A percentile compares a stretch with the other conserved stretches of the same genome.
phyloP scores from a whole-genome alignment of 2,329 filamentous ascomycete genomes.

The Fusarium odoratissimum region DNA sequence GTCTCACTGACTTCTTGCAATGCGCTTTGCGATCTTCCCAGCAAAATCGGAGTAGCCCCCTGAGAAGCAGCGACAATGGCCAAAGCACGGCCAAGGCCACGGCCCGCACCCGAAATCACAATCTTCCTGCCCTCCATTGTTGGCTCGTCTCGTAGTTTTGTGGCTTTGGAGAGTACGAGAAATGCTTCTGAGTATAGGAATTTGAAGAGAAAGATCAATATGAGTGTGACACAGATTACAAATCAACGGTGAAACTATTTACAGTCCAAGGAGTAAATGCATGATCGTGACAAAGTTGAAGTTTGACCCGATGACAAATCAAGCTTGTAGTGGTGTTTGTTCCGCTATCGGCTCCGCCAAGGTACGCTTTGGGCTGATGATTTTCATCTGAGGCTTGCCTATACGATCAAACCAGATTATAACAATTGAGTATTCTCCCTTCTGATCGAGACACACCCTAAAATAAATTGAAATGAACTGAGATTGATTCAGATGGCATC shows the following conservation, averaged over 20 bases:
- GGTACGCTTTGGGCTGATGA: fast-evolving
- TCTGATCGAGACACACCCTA: fast-evolving
- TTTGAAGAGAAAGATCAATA: fast-evolving
- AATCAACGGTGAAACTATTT: fast-evolving
- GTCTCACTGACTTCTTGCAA: background rate
- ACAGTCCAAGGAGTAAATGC: background rate
- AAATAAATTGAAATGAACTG: too few species aligned
- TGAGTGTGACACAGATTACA: fast-evolving
- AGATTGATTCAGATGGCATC: too few species aligned
- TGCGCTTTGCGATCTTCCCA: background rate
- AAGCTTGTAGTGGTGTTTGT: background rate
- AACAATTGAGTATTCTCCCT: fast-evolving
- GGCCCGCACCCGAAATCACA: slow-evolving; percentile 1
- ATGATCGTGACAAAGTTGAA: background rate
- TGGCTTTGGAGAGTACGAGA: background rate
- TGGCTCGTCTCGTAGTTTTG: background rate
- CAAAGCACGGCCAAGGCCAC: background rate
- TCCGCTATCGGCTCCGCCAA: background rate
- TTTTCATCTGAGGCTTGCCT: background rate
- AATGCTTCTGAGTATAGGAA: fast-evolving
- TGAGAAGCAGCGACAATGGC: background rate
- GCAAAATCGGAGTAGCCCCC: background rate
- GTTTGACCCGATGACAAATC: background rate
- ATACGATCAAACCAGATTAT: too few species aligned
- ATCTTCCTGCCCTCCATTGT: background rate